Evolutionary conservation across 2,329 filamentous ascomycete species (phyloP), one percentile per base, ranked within the genome.

Genomic region (Mycosphaerella arachidis): DNA sequence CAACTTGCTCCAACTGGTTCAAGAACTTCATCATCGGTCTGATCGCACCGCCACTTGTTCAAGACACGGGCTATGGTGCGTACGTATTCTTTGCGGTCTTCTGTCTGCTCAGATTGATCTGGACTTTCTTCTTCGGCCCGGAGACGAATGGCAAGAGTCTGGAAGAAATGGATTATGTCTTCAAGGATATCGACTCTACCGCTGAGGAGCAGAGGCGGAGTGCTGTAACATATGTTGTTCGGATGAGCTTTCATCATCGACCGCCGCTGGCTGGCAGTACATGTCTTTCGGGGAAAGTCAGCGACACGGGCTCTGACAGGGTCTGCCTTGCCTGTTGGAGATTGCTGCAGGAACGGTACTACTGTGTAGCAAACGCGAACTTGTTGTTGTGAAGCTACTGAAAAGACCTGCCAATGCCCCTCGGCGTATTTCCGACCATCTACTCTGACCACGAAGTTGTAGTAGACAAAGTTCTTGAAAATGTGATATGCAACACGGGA

Each of bases 21-120:
- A 84, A 82, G 69, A 86, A 87, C 70, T 86, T 86, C 63, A 60
- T 85, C 53, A 83, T 86, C 43, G 64, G 67, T 3, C 54, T 73
- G 1, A 68, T 70, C 35, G 71, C 71, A 0, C 72, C 72, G 13
- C 70, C 69, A 0, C 55, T 73, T 33, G 65, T 74, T 3, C 61
- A 70, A 54, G 85, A 85, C 62, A 84, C 84, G 6, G 77, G 77
- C 13, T 86, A 79, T 73, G 82, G 82, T 56, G 79, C 82, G 0
- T 86, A 86, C 66, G 74, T 84, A 50, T 86, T 87, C 75, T 87
- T 87, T 62, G 82, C 79, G 0, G 74, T 77, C 2, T 84, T 84
- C 62, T 82, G 79, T 61, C 66, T 81, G 1, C 69, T 84, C 4
- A 78, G 79, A 0, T 71, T 79, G 7, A 59, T 79, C 6, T 86